Evolutionary conservation across 768 basidiomycete genomes (phyloP), one percentile per base, ranked within the genome.

Genomic region (Lepiota venenata): DNA sequence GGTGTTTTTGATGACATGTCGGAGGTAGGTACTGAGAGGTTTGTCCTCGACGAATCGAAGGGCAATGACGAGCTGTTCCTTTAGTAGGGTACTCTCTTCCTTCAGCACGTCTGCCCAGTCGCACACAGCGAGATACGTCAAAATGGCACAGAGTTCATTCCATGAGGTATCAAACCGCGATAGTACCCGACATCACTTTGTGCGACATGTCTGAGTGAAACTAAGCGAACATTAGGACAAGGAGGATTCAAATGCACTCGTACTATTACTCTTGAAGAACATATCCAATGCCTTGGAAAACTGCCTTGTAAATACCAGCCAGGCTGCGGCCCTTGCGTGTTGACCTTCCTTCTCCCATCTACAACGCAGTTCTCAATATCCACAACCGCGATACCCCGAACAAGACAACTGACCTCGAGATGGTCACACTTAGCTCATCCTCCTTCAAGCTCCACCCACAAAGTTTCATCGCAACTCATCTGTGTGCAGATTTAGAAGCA

Each of bases 101-200:
- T 90, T 83, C 1, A 93, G 72, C 22, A 93, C 85, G 54, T 92
- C 89, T 2, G 75, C 75, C 91, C 89, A 93, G 59, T 90, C 87
- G 20, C 81, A 83, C 2, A 82, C 69, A 1, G 81, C 84, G 10
- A 93, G 73, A 53, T 90, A 84, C 1, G 85, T 88, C 47, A 93
- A 72, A 74, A 93, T 82, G 18, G 81, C 84, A 8, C 89, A 81
- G 60, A 56, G 18, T 72, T 73, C 10, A 67, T 64, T 10, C 58
- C 61, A 43, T 74, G 69, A 2, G 83, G 79, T 22, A 77, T 73
- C 36, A 90, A 12, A 87, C 88, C 12, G 87, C 84, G 25, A 93
- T 76, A 11, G 88, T 89, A 2, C 88, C 91, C 5, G 88, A 87
- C 82, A 93, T 84, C 75, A 92, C 83, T 45, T 86, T 83, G 58